A percentile compares a stretch with the other conserved stretches of the same genome.
Evolutionary conservation across 2,329 filamentous ascomycete species (phyloP).

Genomic region (Monilinia fructigena): DNA sequence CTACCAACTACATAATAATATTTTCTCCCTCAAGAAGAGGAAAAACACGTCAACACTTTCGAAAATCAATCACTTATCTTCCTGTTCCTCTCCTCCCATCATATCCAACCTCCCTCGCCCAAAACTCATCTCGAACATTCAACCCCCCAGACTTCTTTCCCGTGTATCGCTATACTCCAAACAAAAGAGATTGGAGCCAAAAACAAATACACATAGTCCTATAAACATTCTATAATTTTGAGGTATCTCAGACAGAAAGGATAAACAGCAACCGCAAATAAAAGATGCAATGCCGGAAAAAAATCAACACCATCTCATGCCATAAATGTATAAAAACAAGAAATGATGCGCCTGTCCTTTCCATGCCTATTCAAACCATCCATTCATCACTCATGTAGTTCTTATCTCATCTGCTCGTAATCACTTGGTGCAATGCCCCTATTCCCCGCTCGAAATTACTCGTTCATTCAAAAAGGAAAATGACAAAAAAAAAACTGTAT

Average conservation of each 20-base stretch:
- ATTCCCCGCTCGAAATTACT: neutral
- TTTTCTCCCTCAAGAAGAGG: too few relatives aligned
- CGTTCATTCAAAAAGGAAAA: neutral
- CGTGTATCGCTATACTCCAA: slow-evolving; percentile 9
- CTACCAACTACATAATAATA: neutral
- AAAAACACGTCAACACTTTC: neutral
- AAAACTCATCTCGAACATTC: neutral
- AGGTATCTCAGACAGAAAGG: neutral
- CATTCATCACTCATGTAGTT: slow-evolving; percentile 6
- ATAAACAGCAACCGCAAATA: neutral
- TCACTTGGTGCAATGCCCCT: slow-evolving; percentile 2
- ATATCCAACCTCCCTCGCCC: neutral
- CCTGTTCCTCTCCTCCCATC: neutral
- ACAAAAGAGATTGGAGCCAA: slow-evolving; percentile 4
- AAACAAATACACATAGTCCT: slow-evolving; percentile 16
- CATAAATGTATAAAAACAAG: slow-evolving; percentile 12
- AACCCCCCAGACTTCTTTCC: neutral
- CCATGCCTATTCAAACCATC: slow-evolving; percentile 7
- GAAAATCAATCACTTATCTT: neutral
- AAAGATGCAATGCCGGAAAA: slow-evolving; percentile 4
- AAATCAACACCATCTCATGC: slow-evolving; percentile 12
- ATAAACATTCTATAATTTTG: slow-evolving; percentile 17
- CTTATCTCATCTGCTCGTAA: slow-evolving; percentile 18
- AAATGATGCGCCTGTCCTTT: slow-evolving; percentile 16
- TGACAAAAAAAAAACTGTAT: slow-evolving; percentile 6